These are phyloP conservation scores for Lenwebbia sp. DNA, from an alignment of 345 rosid genomes.

Conservation along the genomic window DNA sequence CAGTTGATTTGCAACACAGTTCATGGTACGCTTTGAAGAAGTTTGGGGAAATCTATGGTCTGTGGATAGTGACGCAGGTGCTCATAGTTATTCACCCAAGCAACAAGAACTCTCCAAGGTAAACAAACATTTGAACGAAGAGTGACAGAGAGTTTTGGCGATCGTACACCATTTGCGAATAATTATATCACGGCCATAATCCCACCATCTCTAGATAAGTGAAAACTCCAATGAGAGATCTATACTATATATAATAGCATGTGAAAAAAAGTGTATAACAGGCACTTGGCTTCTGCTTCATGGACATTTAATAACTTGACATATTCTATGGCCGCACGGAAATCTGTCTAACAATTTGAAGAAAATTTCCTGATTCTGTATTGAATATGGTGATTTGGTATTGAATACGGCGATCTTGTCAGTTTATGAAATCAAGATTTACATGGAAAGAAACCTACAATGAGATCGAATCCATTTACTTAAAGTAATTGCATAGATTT, in stretches of 20 bases:
- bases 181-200: background rate
- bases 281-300: background rate
- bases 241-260: background rate
- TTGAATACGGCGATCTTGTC: background rate
- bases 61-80: background rate
- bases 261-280: background rate
- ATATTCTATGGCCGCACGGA: background rate
- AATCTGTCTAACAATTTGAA: background rate
- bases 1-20: background rate
- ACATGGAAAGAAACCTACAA: background rate
- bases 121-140: background rate
- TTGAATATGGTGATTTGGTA: background rate
- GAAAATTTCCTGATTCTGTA: background rate
- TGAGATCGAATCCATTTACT: background rate
- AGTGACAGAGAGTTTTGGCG: background rate
- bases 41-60: background rate
- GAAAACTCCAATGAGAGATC: background rate
- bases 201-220: background rate
- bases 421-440: background rate
- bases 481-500: too few relatives aligned
- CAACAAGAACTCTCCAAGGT: background rate
- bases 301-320: background rate
- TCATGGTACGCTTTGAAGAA: background rate
- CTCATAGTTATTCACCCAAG: background rate
- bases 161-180: background rate